Base-by-base conservation (phyloP, 2,329 filamentous ascomycete species). In the Colletotrichum sp. region DNA sequence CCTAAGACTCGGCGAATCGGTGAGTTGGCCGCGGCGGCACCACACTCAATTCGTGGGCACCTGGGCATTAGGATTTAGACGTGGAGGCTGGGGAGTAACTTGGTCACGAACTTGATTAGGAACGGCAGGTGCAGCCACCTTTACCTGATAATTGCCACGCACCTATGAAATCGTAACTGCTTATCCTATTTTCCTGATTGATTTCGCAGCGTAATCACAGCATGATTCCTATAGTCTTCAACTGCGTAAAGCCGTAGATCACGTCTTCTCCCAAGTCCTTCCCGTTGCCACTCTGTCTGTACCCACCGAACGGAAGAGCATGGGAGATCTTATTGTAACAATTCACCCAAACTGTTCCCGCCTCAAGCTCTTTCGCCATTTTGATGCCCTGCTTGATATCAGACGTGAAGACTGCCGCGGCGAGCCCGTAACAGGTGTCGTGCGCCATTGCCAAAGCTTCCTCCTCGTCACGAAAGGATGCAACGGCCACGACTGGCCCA, bases 111-210 rank as follows among this genome's bases (percentile, higher is more conserved):
- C 16, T 43, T 43, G 8, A n/a, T 52, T 52, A 4, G n/a, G n/a
- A 52, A 52, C n/a, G 43, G 10, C 43, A 52, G 4, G 43, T 8
- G 6, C 10, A 52, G 18, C n/a, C n/a, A 52, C 43, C 6, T 52
- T 52, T 4, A 52, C 43, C 13, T 21, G n/a, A 13, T 21, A 3
- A 8, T 21, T 52, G 43, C n/a, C 6, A 52, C 2, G 43, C n/a
- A 0, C 43, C 1, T 21, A 21, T 3, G n/a, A 12, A 1, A 52
- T 2, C 6, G 10, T 21, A 52, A 8, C n/a, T 21, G 0, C 2
- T 52, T n/a, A 0, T 21, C 6, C 0, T 21, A 3, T 21, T 52
- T n/a, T 52, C 18, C 43, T 10, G 43, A 21, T 52, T 52, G 43
- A 52, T 21, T 52, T 21, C 7, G 43, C 10, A 52, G 10, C 10